phyloP scores from a whole-genome alignment of 1,139 yeast genomes.

The Waltiozyma sp. region DNA sequence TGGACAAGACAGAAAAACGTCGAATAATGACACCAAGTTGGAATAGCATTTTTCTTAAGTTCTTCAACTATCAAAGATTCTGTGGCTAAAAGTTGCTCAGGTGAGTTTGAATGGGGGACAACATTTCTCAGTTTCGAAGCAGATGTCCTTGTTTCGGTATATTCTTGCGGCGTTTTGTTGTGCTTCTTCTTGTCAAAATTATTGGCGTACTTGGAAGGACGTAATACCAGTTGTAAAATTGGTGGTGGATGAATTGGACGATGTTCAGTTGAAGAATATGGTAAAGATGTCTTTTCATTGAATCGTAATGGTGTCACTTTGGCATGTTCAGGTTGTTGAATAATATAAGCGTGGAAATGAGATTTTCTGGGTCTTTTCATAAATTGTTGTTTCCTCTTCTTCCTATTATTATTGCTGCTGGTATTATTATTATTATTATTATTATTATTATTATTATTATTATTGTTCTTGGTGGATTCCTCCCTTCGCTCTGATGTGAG shows the following conservation, averaged over 20 bases:
- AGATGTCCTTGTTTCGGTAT: background rate
- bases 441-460: too few species aligned
- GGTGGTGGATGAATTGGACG: constrained; percentile 23
- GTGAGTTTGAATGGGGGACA: constrained; percentile 5
- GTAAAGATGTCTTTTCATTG: constrained; percentile 13
- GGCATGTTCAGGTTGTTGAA: constrained; percentile 20
- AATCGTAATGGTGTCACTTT: constrained; percentile 18
- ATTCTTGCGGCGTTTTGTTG: constrained; percentile 3
- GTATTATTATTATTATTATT: too few species aligned
- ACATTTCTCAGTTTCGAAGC: background rate
- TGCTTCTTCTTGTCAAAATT: too few species aligned
- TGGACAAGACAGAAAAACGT: constrained; percentile 20
- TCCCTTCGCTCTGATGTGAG: too few species aligned
- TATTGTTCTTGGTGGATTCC: too few species aligned
- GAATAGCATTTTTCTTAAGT: constrained; percentile 11
- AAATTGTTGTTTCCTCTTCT: background rate
- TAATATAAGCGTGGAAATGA: constrained; percentile 9
- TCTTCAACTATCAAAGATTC: constrained; percentile 7
- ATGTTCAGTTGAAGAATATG: constrained; percentile 17
- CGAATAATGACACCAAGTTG: constrained; percentile 18
- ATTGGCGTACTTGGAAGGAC: constrained; percentile 5
- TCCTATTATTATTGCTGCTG: too few species aligned
- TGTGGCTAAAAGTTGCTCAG: constrained; percentile 15
- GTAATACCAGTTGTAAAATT: constrained; percentile 15
- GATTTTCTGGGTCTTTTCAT: constrained; percentile 11